Percentiles rank a stretch among this genome's conserved stretches.
Evolutionary conservation across 495 filamentous ascomycete species (phyloP).

Genomic region (Lophiostoma macrostomum): DNA sequence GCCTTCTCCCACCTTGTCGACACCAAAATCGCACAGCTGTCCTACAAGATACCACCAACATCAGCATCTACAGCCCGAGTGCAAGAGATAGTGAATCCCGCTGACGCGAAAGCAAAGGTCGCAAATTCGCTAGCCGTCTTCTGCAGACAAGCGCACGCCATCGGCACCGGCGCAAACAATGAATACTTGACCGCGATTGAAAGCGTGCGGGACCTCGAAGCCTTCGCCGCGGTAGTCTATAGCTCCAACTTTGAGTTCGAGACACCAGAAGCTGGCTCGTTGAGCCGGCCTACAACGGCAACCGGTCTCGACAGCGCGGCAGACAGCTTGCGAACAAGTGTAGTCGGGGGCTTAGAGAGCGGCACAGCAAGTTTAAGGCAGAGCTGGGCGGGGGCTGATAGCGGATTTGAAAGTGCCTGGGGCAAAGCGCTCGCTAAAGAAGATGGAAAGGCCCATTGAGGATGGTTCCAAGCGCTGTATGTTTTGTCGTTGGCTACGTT

Average conservation of each 20-base stretch:
- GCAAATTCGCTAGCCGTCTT: constrained; percentile 85
- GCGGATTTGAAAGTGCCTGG: constrained; percentile 65
- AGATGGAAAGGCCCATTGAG: constrained; percentile 5
- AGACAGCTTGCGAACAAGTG: constrained; percentile 39
- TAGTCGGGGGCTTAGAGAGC: constrained; percentile 33
- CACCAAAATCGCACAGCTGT: constrained; percentile 68
- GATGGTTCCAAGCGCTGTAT: neutral
- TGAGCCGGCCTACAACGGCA: constrained; percentile 31
- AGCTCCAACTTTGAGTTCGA: constrained; percentile 84
- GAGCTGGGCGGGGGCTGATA: constrained; percentile 43
- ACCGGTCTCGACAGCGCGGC: constrained; percentile 28
- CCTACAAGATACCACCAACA: constrained; percentile 61
- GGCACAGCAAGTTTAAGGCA: neutral
- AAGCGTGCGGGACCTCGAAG: constrained; percentile 78
- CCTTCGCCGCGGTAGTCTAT: constrained; percentile 91
- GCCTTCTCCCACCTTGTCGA: constrained; percentile 80
- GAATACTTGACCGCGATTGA: constrained; percentile 80
- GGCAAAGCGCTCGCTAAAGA: constrained; percentile 48
- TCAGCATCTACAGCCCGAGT: constrained; percentile 43
- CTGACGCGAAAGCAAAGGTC: constrained; percentile 65
- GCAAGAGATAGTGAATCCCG: constrained; percentile 42
- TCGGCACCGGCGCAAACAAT: constrained; percentile 81
- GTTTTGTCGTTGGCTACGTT: neutral
- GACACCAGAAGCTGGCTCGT: constrained; percentile 40
- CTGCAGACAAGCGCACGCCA: constrained; percentile 81